phyloP scores from a whole-genome alignment of 2,329 filamentous ascomycete genomes.

The Arachnomyces sp. region DNA sequence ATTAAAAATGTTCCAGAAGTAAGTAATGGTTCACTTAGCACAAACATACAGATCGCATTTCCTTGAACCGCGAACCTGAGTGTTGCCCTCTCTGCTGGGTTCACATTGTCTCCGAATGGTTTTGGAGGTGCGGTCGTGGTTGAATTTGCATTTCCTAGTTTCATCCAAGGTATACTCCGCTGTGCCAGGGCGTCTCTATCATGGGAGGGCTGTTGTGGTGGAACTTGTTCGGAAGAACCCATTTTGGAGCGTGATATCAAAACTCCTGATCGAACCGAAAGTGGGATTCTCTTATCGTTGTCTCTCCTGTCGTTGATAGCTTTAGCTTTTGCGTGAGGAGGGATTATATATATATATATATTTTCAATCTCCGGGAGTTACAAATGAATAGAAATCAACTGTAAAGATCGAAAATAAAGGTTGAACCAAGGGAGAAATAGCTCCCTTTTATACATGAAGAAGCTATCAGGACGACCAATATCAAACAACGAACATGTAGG shows the following conservation, averaged over 20 bases:
- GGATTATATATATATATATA: no score
- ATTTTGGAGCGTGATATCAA: conserved; percentile 5
- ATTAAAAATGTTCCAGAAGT: conserved; percentile 3
- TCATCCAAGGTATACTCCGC: conserved; percentile 17
- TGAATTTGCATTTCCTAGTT: conserved; percentile 14
- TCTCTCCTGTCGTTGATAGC: no score
- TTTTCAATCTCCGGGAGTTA: no score
- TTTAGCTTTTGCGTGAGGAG: no score
- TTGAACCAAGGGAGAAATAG: no score
- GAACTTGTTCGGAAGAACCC: background rate
- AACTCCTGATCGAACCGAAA: no score
- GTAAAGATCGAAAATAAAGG: no score
- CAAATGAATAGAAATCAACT: no score
- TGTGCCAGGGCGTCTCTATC: background rate
- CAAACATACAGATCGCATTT: conserved; percentile 23
- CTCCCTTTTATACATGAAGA: no score
- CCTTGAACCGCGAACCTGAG: conserved; percentile 24
- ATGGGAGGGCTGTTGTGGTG: conserved; percentile 1
- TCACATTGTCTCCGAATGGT: conserved; percentile 13
- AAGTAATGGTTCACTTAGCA: conserved; percentile 6
- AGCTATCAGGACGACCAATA: no score
- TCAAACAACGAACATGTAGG: no score
- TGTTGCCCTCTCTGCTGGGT: conserved; percentile 19
- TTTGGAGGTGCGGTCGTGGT: conserved; percentile 23
- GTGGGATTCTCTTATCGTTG: no score